phyloP scores from a whole-genome alignment of 2,329 filamentous ascomycete species.

The Gnomoniopsis smithogilvyi region DNA sequence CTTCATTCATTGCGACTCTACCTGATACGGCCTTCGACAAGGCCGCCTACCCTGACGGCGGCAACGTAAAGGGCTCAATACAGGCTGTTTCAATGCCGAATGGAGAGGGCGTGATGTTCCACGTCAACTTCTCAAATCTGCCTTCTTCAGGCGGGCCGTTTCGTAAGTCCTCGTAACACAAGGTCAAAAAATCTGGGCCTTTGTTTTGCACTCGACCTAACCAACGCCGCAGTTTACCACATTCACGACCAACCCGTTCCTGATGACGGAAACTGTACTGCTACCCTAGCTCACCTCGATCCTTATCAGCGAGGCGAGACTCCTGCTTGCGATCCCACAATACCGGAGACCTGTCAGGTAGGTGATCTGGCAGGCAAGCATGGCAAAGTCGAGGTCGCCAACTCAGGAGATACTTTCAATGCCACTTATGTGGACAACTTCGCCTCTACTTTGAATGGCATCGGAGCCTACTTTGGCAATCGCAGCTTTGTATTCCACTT shows the following conservation, averaged over 20 bases:
- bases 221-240: constrained; percentile 59
- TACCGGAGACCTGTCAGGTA: constrained; percentile 66
- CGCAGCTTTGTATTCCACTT: constrained; percentile 63
- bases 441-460: constrained; percentile 48
- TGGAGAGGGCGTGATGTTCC: constrained; percentile 30
- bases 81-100: constrained; percentile 25
- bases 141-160: constrained; percentile 31
- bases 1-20: constrained; percentile 10
- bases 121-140: constrained; percentile 28
- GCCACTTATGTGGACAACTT: constrained; percentile 54
- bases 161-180: constrained; percentile 22
- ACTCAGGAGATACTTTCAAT: constrained; percentile 40
- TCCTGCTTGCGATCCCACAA: constrained; percentile 53
- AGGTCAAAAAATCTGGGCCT: constrained; percentile 21
- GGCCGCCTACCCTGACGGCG: constrained; percentile 10
- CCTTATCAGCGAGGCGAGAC: constrained; percentile 64
- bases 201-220: constrained; percentile 18
- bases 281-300: constrained; percentile 66
- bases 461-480: constrained; percentile 61
- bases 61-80: constrained; percentile 23
- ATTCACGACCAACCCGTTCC: constrained; percentile 66
- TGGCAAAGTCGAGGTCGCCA: constrained; percentile 48
- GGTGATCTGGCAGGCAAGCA: constrained; percentile 76
- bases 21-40: constrained; percentile 11
- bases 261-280: constrained; percentile 66